Conservation (phyloP, 2,329 filamentous ascomycete genomes). For the Fusarium sp. region DNA sequence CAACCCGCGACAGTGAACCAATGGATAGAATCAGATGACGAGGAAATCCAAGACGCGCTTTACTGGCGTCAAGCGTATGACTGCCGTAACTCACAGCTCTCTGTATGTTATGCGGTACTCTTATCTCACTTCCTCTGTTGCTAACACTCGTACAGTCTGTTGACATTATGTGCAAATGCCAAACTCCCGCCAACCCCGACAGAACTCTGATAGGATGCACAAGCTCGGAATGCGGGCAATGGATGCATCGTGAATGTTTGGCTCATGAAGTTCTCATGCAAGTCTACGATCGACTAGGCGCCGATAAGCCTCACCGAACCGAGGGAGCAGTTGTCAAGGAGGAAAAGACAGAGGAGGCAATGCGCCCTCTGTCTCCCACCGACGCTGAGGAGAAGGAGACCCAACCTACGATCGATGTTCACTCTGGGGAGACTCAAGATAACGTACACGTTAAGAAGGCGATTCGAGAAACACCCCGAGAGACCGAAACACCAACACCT, state of each 20-base stretch:
- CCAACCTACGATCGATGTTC: conserved; percentile 67
- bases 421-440: conserved; percentile 60
- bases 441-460: conserved; percentile 56
- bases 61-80: conserved; percentile 77
- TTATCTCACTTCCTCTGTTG: neutral
- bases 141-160: conserved; percentile 61
- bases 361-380: conserved; percentile 64
- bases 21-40: conserved; percentile 78
- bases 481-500: conserved; percentile 51
- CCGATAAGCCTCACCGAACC: conserved; percentile 62
- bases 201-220: conserved; percentile 71
- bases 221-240: conserved; percentile 66
- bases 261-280: conserved; percentile 65
- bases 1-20: conserved; percentile 71
- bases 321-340: conserved; percentile 57
- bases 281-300: conserved; percentile 64
- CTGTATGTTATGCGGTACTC: conserved; percentile 59
- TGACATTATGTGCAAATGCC: conserved; percentile 69
- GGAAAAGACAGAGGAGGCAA: conserved; percentile 52
- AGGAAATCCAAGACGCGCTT: conserved; percentile 69
- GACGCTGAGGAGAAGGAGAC: conserved; percentile 65
- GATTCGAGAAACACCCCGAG: conserved; percentile 49
- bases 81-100: conserved; percentile 68
- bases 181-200: conserved; percentile 72
- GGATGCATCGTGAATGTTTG: conserved; percentile 76